A percentile compares a stretch with the other conserved stretches of the same genome.
Evolutionary conservation across 2,329 filamentous ascomycete species (phyloP).

Genomic region (Eurotiales sp.): DNA sequence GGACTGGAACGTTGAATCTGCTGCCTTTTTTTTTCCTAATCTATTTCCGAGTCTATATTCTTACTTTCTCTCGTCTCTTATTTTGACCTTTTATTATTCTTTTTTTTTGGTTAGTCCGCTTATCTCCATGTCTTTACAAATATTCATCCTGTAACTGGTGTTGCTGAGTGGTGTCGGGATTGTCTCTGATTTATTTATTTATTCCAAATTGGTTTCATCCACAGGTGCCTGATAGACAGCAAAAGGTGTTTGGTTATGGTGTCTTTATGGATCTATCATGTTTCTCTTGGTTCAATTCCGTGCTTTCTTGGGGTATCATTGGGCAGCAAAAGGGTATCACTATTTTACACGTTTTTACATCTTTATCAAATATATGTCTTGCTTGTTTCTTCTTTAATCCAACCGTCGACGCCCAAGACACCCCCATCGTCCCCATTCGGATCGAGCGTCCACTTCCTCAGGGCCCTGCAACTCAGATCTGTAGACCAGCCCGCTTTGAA

Average conservation of each 20-base stretch:
- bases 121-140: neutral
- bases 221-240: neutral
- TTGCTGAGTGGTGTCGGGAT: neutral
- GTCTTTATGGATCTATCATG: neutral
- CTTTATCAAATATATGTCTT: neutral
- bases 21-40: neutral
- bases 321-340: conserved; percentile 18
- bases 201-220: neutral
- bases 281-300: neutral
- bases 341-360: conserved; percentile 19
- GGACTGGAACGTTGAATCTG: neutral
- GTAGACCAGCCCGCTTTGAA: conserved; percentile 71
- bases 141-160: neutral
- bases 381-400: conserved; percentile 37
- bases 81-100: neutral
- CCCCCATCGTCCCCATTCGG: conserved; percentile 58
- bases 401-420: conserved; percentile 59
- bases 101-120: neutral
- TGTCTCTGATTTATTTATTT: neutral
- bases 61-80: neutral
- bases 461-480: conserved; percentile 55
- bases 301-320: neutral
- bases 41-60: conserved; percentile 1
- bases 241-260: neutral
- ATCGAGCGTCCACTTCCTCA: conserved; percentile 74